Evolutionary conservation across 768 basidiomycete genomes (phyloP).

Genomic region (Roridomyces roridus): DNA sequence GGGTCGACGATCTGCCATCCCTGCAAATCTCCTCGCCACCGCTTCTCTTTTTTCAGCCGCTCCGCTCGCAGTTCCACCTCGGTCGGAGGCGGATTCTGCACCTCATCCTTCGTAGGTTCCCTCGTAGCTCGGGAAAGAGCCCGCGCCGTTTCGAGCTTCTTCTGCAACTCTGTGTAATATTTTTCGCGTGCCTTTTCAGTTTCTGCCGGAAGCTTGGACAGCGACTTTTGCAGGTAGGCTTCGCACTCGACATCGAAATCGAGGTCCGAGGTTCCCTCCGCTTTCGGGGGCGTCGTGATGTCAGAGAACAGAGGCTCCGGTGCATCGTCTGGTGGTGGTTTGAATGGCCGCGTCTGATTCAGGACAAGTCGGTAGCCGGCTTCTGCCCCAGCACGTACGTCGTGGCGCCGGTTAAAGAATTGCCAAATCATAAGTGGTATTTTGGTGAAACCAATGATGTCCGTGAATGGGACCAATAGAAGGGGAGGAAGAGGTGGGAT

Average conservation of each 20-base stretch:
- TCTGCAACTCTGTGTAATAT: conserved; percentile 77
- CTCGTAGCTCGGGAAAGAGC: conserved; percentile 75
- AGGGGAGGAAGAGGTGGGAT: conserved; percentile 75
- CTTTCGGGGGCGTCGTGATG: conserved; percentile 25
- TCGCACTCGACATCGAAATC: conserved; percentile 78
- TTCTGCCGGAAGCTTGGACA: conserved; percentile 55
- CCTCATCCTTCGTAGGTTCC: conserved; percentile 88
- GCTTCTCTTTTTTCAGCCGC: conserved; percentile 85
- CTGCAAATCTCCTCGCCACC: conserved; percentile 80
- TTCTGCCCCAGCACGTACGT: conserved; percentile 82
- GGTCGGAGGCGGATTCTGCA: conserved; percentile 76
- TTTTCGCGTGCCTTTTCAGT: conserved; percentile 73
- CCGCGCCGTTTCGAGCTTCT: conserved; percentile 73
- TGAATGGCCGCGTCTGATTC: conserved; percentile 65
- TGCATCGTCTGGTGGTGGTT: conserved; percentile 36
- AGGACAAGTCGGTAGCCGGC: conserved; percentile 79
- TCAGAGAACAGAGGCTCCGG: conserved; percentile 29
- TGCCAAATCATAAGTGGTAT: conserved; percentile 91
- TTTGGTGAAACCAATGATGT: conserved; percentile 82
- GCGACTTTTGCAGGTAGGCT: conserved; percentile 69
- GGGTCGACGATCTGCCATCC: conserved; percentile 84
- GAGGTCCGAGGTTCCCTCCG: conserved; percentile 53
- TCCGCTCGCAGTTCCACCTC: conserved; percentile 91
- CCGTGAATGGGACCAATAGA: conserved; percentile 74
- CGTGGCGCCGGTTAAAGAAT: conserved; percentile 88